Evolutionary conservation across 106 monocot species (phyloP).

Genomic region (Dioscorea dumetorum): DNA sequence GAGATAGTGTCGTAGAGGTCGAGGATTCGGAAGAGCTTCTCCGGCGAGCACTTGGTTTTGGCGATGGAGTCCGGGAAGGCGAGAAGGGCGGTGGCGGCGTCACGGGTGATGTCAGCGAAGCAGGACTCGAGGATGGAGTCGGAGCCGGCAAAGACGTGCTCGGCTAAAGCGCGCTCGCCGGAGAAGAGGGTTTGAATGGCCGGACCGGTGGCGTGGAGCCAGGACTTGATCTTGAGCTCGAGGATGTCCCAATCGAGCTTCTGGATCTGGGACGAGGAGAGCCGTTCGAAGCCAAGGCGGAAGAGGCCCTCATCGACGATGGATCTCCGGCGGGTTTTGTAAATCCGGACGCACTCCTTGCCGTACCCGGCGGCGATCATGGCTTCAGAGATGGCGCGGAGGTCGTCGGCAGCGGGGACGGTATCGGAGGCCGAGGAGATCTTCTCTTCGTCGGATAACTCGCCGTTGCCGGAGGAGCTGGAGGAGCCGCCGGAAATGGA

Average conservation of each 20-base stretch:
- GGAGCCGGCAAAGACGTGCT: conserved; percentile 36
- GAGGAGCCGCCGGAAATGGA: conserved; percentile 5
- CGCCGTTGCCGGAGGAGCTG: not conserved
- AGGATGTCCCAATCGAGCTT: conserved; percentile 41
- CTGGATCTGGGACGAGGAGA: conserved; percentile 18
- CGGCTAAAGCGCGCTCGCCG: conserved; percentile 46
- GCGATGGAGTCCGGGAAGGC: conserved; percentile 38
- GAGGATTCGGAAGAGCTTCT: conserved; percentile 54
- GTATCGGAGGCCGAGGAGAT: not conserved
- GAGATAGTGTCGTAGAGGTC: conserved; percentile 40
- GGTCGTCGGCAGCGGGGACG: not conserved
- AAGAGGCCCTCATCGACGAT: conserved; percentile 37
- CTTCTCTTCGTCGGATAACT: conserved; percentile 1
- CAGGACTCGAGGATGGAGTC: conserved; percentile 36
- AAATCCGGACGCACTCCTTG: conserved; percentile 49
- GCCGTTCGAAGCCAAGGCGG: conserved; percentile 43
- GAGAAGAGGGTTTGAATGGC: conserved; percentile 38
- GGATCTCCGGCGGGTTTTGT: conserved; percentile 34
- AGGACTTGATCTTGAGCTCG: conserved; percentile 32
- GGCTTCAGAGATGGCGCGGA: conserved; percentile 2
- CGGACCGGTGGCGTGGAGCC: conserved; percentile 20
- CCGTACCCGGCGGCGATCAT: conserved; percentile 10
- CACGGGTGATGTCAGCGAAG: conserved; percentile 26
- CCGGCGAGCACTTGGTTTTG: conserved; percentile 27
- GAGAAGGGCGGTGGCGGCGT: conserved; percentile 31